phyloP scores from a whole-genome alignment of 2,329 filamentous ascomycete genomes.

The Exophiala mesophila region DNA sequence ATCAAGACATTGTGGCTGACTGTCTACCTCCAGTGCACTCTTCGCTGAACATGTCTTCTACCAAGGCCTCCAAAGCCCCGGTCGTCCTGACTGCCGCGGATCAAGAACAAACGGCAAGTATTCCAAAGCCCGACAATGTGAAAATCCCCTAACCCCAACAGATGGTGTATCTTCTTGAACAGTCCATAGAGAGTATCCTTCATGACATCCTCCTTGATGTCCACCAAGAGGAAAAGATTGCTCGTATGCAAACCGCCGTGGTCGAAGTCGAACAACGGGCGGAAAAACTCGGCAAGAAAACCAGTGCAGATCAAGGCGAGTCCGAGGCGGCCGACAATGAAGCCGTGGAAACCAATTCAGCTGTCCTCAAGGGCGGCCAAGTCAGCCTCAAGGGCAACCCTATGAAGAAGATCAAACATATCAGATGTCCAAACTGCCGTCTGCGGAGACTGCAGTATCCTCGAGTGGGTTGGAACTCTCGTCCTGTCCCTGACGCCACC shows the following conservation, averaged over 20 bases:
- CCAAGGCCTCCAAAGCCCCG: conserved; percentile 7
- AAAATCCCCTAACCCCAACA: conserved; percentile 14
- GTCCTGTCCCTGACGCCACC: conserved; percentile 45
- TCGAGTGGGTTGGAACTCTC: conserved; percentile 47
- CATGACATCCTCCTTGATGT: conserved; percentile 55
- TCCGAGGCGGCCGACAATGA: conserved; percentile 30
- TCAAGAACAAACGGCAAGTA: conserved; percentile 19
- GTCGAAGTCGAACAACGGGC: conserved; percentile 41
- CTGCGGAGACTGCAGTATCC: conserved; percentile 57
- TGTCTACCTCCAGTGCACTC: conserved; percentile 16
- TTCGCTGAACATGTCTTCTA: conserved; percentile 11
- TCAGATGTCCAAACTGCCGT: conserved; percentile 57
- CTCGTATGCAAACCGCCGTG: conserved; percentile 52
- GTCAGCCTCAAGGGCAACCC: conserved; percentile 54
- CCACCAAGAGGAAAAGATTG: conserved; percentile 57
- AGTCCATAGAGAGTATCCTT: conserved; percentile 56
- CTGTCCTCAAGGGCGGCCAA: conserved; percentile 49
- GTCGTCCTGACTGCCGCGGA: conserved; percentile 17
- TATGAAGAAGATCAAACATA: conserved; percentile 54
- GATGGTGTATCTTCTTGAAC: conserved; percentile 47
- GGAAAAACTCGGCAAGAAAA: conserved; percentile 28
- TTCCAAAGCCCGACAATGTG: no score
- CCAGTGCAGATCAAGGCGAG: conserved; percentile 32
- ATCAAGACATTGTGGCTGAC: conserved; percentile 21
- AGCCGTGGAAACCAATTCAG: conserved; percentile 46